Percentiles rank a stretch among this genome's conserved stretches.
Conservation (phyloP, 176 grass and related monocot species). For the Musa beccarii region DNA sequence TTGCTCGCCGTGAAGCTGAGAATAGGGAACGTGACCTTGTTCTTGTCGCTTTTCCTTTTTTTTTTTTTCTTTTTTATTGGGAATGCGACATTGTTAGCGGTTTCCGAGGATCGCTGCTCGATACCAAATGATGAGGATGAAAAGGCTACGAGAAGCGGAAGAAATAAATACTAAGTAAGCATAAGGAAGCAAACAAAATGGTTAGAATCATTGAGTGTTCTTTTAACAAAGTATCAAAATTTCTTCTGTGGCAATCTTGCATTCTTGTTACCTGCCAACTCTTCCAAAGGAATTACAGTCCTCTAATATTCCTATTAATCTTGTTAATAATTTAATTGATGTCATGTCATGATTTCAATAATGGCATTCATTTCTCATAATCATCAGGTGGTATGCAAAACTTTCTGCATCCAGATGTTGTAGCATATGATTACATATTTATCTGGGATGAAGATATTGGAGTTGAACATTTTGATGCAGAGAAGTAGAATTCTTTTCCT, state of each 20-base stretch:
- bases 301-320: no score
- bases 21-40: no score
- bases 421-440: constrained; percentile 24
- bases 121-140: no score
- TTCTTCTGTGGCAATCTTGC: not conserved
- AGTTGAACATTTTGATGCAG: constrained; percentile 16
- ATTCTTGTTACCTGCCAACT: not conserved
- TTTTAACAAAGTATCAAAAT: not conserved
- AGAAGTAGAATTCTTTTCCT: not conserved
- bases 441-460: constrained; percentile 23
- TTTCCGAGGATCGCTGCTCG: no score
- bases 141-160: no score
- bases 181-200: constrained; percentile 87
- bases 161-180: no score
- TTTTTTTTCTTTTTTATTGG: no score
- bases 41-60: no score
- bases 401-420: constrained; percentile 25
- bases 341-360: not conserved
- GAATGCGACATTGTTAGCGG: no score
- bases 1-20: no score
- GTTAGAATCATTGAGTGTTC: constrained; percentile 15
- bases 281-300: not conserved
- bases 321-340: not conserved
- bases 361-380: not conserved
- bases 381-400: constrained; percentile 24